A percentile compares a stretch with the other conserved stretches of the same genome.
Conservation (phyloP, 1,284 basidiomycete genomes). For the Ganoderma multipileum region DNA sequence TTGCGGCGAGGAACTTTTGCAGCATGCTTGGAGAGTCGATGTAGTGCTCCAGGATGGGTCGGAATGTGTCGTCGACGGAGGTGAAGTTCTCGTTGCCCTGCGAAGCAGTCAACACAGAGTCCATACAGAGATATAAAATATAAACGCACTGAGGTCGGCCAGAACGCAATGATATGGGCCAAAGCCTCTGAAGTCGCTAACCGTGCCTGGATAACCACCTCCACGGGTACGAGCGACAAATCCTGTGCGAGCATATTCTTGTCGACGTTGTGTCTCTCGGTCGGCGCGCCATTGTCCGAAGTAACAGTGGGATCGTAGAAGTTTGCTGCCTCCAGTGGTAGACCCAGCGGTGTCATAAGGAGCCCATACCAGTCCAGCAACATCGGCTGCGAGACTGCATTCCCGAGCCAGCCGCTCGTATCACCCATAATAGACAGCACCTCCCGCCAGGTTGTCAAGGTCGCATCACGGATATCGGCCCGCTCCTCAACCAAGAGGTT, state of each 20-base stretch:
- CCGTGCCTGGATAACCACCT: slow-evolving; percentile 84
- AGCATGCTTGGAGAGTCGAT: slow-evolving; percentile 90
- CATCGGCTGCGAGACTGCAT: slow-evolving; percentile 57
- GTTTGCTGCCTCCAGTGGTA: slow-evolving; percentile 73
- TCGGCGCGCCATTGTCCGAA: slow-evolving; percentile 48
- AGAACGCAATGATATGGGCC: slow-evolving; percentile 74
- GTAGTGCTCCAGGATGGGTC: slow-evolving; percentile 78
- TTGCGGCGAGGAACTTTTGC: slow-evolving; percentile 86
- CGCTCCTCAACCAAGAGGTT: slow-evolving; percentile 96
- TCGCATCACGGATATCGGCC: slow-evolving; percentile 82
- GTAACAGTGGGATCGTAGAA: slow-evolving; percentile 74
- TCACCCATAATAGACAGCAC: slow-evolving; percentile 65
- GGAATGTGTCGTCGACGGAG: slow-evolving; percentile 66
- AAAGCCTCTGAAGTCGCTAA: slow-evolving; percentile 85
- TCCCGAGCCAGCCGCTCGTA: slow-evolving; percentile 56
- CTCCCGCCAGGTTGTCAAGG: slow-evolving; percentile 81
- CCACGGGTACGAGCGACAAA: slow-evolving; percentile 81
- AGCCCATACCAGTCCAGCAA: slow-evolving; percentile 86
- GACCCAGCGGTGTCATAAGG: slow-evolving; percentile 91
- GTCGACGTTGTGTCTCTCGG: slow-evolving; percentile 92
- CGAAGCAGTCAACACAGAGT: not conserved
- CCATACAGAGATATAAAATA: not conserved
- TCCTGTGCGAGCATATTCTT: slow-evolving; percentile 96
- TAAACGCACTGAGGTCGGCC: slow-evolving; percentile 63
- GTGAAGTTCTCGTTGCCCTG: slow-evolving; percentile 16